A percentile compares a stretch with the other conserved stretches of the same genome.
Conservation (phyloP, 2,329 filamentous ascomycete genomes). For the Bipolaris zeicola region DNA sequence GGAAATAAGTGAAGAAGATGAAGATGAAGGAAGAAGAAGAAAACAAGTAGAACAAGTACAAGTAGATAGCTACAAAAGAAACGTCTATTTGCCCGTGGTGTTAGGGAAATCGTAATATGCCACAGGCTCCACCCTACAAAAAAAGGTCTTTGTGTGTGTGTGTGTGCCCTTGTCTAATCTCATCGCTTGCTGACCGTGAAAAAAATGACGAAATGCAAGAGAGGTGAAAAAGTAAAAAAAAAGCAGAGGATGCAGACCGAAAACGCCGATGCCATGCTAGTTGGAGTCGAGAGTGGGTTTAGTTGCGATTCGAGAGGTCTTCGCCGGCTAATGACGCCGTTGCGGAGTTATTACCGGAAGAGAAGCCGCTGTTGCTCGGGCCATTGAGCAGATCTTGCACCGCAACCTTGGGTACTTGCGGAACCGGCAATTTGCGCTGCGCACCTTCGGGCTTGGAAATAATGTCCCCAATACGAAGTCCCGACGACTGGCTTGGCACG, state of each 20-base stretch:
- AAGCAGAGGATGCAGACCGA: constrained; percentile 38
- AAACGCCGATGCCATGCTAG: constrained; percentile 40
- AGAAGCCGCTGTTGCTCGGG: constrained; percentile 61
- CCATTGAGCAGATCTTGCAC: constrained; percentile 81
- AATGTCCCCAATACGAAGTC: constrained; percentile 87
- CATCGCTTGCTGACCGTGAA: constrained; percentile 44
- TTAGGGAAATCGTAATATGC: constrained; percentile 40
- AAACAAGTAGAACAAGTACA: constrained; percentile 3
- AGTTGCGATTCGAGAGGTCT: constrained; percentile 48
- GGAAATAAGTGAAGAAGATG: constrained; percentile 24
- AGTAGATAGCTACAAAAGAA: constrained; percentile 18
- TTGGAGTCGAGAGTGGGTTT: constrained; percentile 20
- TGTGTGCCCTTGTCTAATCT: constrained; percentile 35
- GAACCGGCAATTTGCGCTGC: constrained; percentile 88
- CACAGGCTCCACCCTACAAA: constrained; percentile 32
- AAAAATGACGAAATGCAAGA: constrained; percentile 28
- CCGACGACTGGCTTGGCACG: constrained; percentile 62
- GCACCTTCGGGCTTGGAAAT: constrained; percentile 87
- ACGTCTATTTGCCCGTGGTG: constrained; percentile 29
- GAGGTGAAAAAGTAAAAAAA: constrained; percentile 26
- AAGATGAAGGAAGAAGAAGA: background rate
- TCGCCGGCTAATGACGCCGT: constrained; percentile 75
- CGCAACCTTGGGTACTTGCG: constrained; percentile 86
- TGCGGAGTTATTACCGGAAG: constrained; percentile 77
- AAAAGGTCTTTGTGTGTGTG: background rate